Conservation (phyloP, 2,329 filamentous ascomycete genomes). For the Scorias spongiosa region DNA sequence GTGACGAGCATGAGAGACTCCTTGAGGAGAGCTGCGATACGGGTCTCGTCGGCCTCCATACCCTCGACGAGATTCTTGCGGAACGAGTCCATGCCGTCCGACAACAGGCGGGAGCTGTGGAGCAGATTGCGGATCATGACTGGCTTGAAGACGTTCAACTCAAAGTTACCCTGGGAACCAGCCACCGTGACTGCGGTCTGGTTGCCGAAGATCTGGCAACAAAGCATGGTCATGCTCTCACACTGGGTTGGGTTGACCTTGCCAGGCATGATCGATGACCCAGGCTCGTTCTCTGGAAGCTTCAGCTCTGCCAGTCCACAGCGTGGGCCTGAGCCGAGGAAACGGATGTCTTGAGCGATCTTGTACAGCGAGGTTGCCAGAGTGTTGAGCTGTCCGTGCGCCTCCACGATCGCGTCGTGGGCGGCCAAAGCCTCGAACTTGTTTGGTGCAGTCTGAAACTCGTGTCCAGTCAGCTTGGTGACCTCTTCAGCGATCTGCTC, state of each 20-base stretch:
- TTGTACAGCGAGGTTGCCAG: slow-evolving; percentile 85
- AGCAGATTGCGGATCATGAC: slow-evolving; percentile 89
- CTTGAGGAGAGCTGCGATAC: slow-evolving; percentile 79
- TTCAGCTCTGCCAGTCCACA: slow-evolving; percentile 88
- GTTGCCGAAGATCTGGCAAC: slow-evolving; percentile 96
- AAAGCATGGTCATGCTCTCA: slow-evolving; percentile 95
- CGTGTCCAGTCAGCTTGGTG: slow-evolving; percentile 75
- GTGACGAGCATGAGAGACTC: slow-evolving; percentile 98
- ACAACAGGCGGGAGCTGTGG: slow-evolving; percentile 75
- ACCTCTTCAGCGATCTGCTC: slow-evolving; percentile 87
- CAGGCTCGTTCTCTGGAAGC: slow-evolving; percentile 95
- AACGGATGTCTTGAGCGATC: slow-evolving; percentile 95
- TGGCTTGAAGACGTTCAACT: slow-evolving; percentile 98
- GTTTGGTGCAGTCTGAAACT: slow-evolving; percentile 94
- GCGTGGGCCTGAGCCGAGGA: slow-evolving; percentile 87
- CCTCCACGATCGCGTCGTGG: slow-evolving; percentile 91
- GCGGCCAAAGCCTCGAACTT: slow-evolving; percentile 96
- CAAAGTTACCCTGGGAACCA: slow-evolving; percentile 95
- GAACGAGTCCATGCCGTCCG: slow-evolving; percentile 89
- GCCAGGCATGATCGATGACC: slow-evolving; percentile 96
- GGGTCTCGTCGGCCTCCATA: slow-evolving; percentile 82
- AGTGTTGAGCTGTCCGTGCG: slow-evolving; percentile 84
- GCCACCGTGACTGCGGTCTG: slow-evolving; percentile 84
- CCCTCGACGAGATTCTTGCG: slow-evolving; percentile 84
- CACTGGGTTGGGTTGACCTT: slow-evolving; percentile 99